phyloP scores from a whole-genome alignment of 1,284 basidiomycete genomes.

The Trametes pubescens region DNA sequence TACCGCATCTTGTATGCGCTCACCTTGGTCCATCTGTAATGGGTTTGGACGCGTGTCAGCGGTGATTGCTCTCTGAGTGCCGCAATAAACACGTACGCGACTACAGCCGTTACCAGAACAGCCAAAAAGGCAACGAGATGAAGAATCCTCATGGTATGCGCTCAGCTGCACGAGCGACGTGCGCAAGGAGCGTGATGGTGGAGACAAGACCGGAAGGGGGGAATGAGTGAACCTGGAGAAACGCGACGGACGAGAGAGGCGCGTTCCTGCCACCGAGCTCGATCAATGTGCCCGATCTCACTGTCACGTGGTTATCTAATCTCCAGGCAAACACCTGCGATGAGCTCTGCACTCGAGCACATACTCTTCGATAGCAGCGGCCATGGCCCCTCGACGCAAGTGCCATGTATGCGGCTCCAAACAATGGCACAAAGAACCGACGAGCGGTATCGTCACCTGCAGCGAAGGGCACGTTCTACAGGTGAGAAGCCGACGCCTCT shows the following conservation, averaged over 20 bases:
- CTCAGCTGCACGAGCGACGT: slow-evolving; percentile 1
- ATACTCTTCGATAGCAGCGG: not conserved
- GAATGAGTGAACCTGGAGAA: not conserved
- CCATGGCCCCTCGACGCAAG: slow-evolving; percentile 61
- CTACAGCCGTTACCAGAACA: slow-evolving; percentile 42
- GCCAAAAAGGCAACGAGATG: slow-evolving; percentile 41
- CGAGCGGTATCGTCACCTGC: slow-evolving; percentile 75
- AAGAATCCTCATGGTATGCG: slow-evolving; percentile 42
- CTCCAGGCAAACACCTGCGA: not conserved
- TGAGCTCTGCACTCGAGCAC: not conserved
- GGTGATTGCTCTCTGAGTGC: not conserved
- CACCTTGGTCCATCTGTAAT: slow-evolving; percentile 73
- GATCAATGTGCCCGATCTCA: slow-evolving; percentile 17
- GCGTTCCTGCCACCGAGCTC: slow-evolving; percentile 13
- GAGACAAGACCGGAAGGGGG: not conserved
- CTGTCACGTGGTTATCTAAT: slow-evolving; percentile 40
- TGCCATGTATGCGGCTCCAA: slow-evolving; percentile 78
- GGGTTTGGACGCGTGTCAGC: slow-evolving; percentile 19
- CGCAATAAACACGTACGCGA: slow-evolving; percentile 43
- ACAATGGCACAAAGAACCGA: slow-evolving; percentile 81
- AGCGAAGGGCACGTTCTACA: slow-evolving; percentile 83
- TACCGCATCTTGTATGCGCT: not conserved
- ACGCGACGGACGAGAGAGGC: slow-evolving; percentile 9
- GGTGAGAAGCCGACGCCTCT: slow-evolving; percentile 47
- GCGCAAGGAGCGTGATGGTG: slow-evolving; percentile 2